Base-by-base conservation (phyloP, 345 rosid species). In the Linum tenue region DNA sequence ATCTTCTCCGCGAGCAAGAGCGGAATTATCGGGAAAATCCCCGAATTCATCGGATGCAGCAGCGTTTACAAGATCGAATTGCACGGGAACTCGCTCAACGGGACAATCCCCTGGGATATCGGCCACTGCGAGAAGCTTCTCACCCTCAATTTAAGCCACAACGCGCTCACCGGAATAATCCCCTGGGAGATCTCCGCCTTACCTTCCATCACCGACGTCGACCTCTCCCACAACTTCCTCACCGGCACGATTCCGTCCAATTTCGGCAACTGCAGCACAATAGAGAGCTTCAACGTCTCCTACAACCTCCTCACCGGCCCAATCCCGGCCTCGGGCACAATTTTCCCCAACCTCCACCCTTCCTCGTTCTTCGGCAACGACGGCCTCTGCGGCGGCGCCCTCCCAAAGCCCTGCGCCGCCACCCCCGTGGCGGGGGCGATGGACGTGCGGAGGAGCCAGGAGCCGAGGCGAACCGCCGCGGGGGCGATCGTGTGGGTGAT, bases 401-500 rank as follows among this genome's bases (percentile, higher is more conserved):
- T 85, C 31, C 65, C 73, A 7, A 91, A 74, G 64, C 94, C 84
- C 2, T 95, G 99, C 63, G 60, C 76, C 1, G 77, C 83, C 3
- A 37, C 79, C 5, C 7, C 62, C 1, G 70, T 64, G 1, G 59
- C 72, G 14, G 78, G 78, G 3, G 84, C 82, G 22, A 31, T 66
- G 11, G 84, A 77, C 64, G 77, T 63, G 1, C 72, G 58, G 44
- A 71, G 35, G 9, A 76, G 56, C 14, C 82, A 80, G 67, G 82
- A 83, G 62, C 81, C 84, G 39, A 90, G 70, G 67, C 77, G 77
- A 69, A 22, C 53, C 2, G 81, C 90, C 0, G 91, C 89, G 0
- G 95, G 99, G 1, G 98, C 99, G 2, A 79, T 95, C 12, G 85
- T 91, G 2, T 95, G 99, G 99, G 89, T 95, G 6, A 59, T 82